Conservation (phyloP, 768 basidiomycete genomes). For the Mycena latifolia region DNA sequence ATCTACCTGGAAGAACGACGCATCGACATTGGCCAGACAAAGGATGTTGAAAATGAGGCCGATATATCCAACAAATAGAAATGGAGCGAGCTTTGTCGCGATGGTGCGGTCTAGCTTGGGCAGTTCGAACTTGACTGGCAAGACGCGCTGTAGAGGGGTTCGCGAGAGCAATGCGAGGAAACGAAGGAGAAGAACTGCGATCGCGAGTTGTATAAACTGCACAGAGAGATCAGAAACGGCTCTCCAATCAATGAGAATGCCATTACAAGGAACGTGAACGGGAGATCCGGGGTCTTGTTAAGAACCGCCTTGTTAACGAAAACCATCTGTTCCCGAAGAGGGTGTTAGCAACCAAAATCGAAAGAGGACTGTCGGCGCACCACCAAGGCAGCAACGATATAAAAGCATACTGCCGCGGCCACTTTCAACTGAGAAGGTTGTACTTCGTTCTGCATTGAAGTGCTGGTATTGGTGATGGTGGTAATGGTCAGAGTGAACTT, state of each 20-base stretch:
- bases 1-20: slow-evolving; percentile 27
- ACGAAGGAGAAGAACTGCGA: slow-evolving; percentile 63
- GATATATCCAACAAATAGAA: slow-evolving; percentile 57
- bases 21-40: slow-evolving; percentile 50
- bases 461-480: too few species aligned
- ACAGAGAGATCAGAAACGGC: neutral
- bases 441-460: slow-evolving; percentile 6
- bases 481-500: too few species aligned
- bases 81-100: slow-evolving; percentile 53
- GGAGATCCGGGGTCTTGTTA: slow-evolving; percentile 58
- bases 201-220: slow-evolving; percentile 57
- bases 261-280: slow-evolving; percentile 57
- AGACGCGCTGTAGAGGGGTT: slow-evolving; percentile 1
- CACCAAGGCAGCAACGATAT: slow-evolving; percentile 66
- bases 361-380: slow-evolving; percentile 47
- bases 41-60: slow-evolving; percentile 68
- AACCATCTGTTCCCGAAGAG: slow-evolving; percentile 18
- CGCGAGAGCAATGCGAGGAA: slow-evolving; percentile 46
- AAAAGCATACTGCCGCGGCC: slow-evolving; percentile 64
- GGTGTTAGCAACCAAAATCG: neutral
- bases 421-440: slow-evolving; percentile 46
- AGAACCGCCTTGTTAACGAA: slow-evolving; percentile 64
- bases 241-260: neutral
- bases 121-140: slow-evolving; percentile 49
- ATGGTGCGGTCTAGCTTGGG: slow-evolving; percentile 50